Conservation (phyloP, 2,329 filamentous ascomycete genomes). For the Talaromyces amestolkiae region DNA sequence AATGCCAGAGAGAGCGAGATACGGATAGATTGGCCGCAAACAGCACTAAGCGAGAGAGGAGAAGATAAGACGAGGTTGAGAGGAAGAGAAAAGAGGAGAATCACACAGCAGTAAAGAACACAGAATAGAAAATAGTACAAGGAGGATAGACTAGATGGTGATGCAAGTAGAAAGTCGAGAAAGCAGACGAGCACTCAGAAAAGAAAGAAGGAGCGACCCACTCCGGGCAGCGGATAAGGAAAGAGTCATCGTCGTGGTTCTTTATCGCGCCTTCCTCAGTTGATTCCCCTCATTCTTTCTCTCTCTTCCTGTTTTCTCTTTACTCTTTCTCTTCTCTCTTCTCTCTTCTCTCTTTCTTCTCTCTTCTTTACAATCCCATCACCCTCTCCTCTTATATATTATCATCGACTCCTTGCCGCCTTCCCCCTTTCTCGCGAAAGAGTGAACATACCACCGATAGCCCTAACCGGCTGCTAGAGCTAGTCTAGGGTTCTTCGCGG, state of each 20-base stretch:
- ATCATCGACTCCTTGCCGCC: not conserved
- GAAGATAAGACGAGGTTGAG: not conserved
- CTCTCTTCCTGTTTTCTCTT: not conserved
- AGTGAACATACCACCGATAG: not conserved
- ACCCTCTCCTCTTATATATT: not conserved
- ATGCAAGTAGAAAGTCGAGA: no score
- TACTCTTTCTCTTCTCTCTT: not conserved
- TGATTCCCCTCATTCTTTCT: not conserved
- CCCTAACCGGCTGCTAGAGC: not conserved
- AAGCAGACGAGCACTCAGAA: no score
- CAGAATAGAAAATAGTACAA: no score
- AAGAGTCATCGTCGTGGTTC: slow-evolving; percentile 9
- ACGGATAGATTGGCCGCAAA: not conserved
- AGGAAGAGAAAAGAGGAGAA: not conserved
- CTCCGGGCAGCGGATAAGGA: not conserved
- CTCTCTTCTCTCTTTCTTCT: no score
- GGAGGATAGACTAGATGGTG: no score
- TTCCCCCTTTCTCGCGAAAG: no score
- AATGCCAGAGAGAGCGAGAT: not conserved
- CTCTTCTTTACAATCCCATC: not conserved
- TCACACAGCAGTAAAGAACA: not conserved
- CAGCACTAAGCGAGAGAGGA: not conserved
- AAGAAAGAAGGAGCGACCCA: slow-evolving; percentile 4
- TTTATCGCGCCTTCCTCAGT: slow-evolving; percentile 5
- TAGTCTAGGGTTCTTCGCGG: slow-evolving; percentile 5